These are phyloP conservation scores for Cutaneotrichosporon dermatis DNA, from an alignment of 1,284 basidiomycete species.

Conservation along the genomic window DNA sequence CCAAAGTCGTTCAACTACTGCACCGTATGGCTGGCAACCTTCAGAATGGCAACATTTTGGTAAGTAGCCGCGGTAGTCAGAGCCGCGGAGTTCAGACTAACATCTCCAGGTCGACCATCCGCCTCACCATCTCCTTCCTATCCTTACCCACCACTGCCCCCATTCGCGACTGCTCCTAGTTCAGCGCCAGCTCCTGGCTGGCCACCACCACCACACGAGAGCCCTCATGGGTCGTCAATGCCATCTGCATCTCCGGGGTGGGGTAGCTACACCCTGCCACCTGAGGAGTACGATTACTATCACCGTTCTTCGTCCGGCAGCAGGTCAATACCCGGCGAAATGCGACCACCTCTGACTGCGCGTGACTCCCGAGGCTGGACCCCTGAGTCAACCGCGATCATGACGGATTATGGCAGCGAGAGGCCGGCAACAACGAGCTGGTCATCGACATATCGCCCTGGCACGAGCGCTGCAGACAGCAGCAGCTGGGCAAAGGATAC, in stretches of 20 bases:
- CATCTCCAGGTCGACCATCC: not conserved
- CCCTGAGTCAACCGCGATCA: not conserved
- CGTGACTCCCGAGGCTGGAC: constrained; percentile 8
- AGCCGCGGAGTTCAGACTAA: not conserved
- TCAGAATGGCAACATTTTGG: constrained; percentile 7
- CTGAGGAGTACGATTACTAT: not conserved
- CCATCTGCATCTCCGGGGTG: not conserved
- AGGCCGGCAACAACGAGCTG: not conserved
- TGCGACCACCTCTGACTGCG: not conserved
- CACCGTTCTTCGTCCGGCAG: not conserved
- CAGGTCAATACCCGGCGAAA: not conserved
- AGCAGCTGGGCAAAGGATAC: constrained; percentile 3
- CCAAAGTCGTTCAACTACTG: not conserved
- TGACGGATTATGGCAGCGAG: constrained; percentile 1
- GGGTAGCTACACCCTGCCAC: not conserved
- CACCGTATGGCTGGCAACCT: constrained; percentile 1
- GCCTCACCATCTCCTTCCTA: constrained; percentile 4
- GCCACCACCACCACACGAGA: not conserved
- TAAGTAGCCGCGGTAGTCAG: not conserved
- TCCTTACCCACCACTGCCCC: not conserved
- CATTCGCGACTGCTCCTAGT: not conserved
- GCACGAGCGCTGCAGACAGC: not conserved
- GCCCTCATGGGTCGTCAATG: not conserved
- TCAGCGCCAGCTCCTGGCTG: not conserved
- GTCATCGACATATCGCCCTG: not conserved